These are phyloP conservation scores for Xylaria digitata DNA, from an alignment of 2,329 filamentous ascomycete species.

Conservation along the genomic window DNA sequence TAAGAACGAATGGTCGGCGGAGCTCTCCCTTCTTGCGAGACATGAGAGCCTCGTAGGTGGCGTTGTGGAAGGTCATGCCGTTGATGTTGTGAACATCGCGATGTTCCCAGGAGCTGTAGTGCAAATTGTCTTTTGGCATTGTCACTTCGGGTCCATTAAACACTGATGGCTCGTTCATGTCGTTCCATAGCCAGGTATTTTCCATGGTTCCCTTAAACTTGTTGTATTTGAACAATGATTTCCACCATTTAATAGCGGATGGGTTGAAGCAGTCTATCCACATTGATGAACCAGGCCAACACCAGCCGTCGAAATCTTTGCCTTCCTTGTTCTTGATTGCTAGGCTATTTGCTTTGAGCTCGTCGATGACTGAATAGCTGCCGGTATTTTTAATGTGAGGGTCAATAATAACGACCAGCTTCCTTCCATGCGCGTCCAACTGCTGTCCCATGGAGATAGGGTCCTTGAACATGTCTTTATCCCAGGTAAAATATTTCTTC, in stretches of 20 bases:
- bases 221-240: constrained; percentile 85
- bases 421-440: constrained; percentile 84
- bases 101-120: constrained; percentile 93
- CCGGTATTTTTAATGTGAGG: constrained; percentile 96
- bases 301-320: constrained; percentile 94
- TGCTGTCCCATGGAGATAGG: constrained; percentile 89
- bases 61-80: constrained; percentile 94
- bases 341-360: constrained; percentile 85
- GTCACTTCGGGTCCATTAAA: constrained; percentile 99
- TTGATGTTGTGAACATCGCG: constrained; percentile 96
- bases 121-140: constrained; percentile 98
- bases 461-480: constrained; percentile 86
- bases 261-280: constrained; percentile 98
- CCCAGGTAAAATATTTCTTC: constrained; percentile 99
- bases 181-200: constrained; percentile 97
- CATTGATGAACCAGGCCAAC: constrained; percentile 96
- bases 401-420: constrained; percentile 94
- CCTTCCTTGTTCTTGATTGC: constrained; percentile 91
- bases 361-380: constrained; percentile 79
- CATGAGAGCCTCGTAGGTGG: constrained; percentile 86
- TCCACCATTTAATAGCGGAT: constrained; percentile 93
- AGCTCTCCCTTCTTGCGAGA: constrained; percentile 87
- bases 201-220: constrained; percentile 85
- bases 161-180: constrained; percentile 99
- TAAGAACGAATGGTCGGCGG: constrained; percentile 90